Percentiles rank a stretch among this genome's conserved stretches.
Evolutionary conservation across 768 basidiomycete genomes (phyloP).

Genomic region (Boletus reticuloceps): DNA sequence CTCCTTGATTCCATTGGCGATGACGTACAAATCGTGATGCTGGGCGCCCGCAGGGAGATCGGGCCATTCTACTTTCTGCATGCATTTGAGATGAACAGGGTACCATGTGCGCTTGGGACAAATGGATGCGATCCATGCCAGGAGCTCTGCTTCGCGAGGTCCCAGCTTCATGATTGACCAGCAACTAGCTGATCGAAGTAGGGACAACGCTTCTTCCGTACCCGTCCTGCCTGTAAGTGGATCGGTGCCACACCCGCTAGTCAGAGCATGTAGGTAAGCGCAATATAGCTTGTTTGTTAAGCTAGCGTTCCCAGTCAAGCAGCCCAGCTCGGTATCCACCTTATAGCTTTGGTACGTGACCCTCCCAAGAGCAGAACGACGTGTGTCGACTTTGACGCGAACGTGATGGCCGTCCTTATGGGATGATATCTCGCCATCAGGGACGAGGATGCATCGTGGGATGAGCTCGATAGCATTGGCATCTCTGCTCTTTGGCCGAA

Average conservation of each 20-base stretch:
- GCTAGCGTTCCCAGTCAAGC: constrained; percentile 26
- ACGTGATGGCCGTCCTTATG: constrained; percentile 14
- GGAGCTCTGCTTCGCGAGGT: constrained; percentile 27
- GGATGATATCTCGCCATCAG: constrained; percentile 30
- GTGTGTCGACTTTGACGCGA: constrained; percentile 8
- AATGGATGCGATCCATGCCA: constrained; percentile 34
- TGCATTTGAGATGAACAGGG: constrained; percentile 34
- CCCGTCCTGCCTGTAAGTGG: constrained; percentile 45
- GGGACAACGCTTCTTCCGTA: constrained; percentile 40
- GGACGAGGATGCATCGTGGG: constrained; percentile 36
- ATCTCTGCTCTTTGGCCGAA: constrained; percentile 27
- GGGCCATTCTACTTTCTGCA: constrained; percentile 40
- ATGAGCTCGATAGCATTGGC: not conserved
- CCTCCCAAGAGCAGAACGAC: not conserved
- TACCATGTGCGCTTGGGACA: constrained; percentile 38
- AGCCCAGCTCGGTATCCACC: constrained; percentile 30
- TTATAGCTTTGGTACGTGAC: constrained; percentile 28
- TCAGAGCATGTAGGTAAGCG: constrained; percentile 46
- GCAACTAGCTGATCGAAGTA: constrained; percentile 37
- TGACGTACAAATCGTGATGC: constrained; percentile 27
- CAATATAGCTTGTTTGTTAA: constrained; percentile 34
- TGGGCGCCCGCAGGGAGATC: constrained; percentile 26
- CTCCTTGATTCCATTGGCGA: constrained; percentile 28
- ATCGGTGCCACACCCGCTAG: constrained; percentile 40
- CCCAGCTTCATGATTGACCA: constrained; percentile 40